These are phyloP conservation scores for Dichotomocladium elegans DNA, from an alignment of 371 early-diverging fungal species.

Conservation along the genomic window DNA sequence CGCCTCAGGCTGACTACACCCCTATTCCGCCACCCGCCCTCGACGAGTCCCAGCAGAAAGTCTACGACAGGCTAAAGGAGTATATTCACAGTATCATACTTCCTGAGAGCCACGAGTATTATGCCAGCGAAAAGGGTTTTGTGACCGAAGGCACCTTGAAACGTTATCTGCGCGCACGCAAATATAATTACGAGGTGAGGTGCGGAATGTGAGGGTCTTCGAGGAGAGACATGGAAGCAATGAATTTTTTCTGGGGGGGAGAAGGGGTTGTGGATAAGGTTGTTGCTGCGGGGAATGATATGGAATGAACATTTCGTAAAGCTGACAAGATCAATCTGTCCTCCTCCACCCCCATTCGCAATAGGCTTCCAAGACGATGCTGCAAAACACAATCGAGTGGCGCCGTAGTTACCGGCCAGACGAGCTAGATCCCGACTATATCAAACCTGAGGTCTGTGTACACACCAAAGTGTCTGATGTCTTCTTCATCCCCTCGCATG, in stretches of 20 bases:
- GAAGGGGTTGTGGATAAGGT: too few relatives aligned
- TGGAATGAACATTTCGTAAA: too few relatives aligned
- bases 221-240: too few relatives aligned
- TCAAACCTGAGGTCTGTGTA: conserved; percentile 76
- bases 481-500: too few relatives aligned
- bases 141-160: conserved; percentile 56
- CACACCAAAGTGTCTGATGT: too few relatives aligned
- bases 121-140: conserved; percentile 49
- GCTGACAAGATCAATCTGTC: background rate
- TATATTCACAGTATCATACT: conserved; percentile 51
- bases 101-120: conserved; percentile 43
- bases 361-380: conserved; percentile 51
- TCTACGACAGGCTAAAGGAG: conserved; percentile 41
- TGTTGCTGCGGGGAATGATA: too few relatives aligned
- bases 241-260: too few relatives aligned
- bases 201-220: too few relatives aligned
- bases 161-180: conserved; percentile 77
- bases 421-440: conserved; percentile 64
- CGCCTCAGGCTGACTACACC: conserved; percentile 19
- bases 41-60: conserved; percentile 39
- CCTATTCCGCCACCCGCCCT: conserved; percentile 28
- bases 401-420: conserved; percentile 69
- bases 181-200: conserved; percentile 58
- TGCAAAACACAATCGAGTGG: conserved; percentile 78
- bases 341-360: background rate